Evolutionary conservation across 2,329 filamentous ascomycete genomes (phyloP).

Genomic region (Podosphaera leucotricha): DNA sequence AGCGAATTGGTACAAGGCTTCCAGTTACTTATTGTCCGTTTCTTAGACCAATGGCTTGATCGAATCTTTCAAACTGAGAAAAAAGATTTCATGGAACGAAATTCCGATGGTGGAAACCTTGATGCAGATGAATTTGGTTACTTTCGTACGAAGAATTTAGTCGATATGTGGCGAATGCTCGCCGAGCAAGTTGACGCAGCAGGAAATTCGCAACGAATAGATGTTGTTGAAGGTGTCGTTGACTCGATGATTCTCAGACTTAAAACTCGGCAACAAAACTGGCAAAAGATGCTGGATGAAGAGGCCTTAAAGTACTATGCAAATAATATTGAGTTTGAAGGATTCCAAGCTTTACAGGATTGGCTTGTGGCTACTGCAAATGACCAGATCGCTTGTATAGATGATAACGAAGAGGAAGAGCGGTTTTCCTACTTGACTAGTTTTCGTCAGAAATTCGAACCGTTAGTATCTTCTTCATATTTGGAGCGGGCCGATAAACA

Average conservation of each 20-base stretch:
- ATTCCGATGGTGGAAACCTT: conserved; percentile 48
- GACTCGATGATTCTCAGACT: conserved; percentile 87
- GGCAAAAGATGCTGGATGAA: conserved; percentile 72
- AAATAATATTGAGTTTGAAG: conserved; percentile 30
- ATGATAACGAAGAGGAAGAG: conserved; percentile 60
- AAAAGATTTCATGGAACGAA: conserved; percentile 57
- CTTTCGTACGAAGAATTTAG: conserved; percentile 74
- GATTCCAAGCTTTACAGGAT: conserved; percentile 65
- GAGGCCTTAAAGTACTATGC: conserved; percentile 54
- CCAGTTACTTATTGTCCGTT: conserved; percentile 81
- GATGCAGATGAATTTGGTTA: conserved; percentile 76
- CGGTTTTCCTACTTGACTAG: conserved; percentile 63
- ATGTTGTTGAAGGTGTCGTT: conserved; percentile 84
- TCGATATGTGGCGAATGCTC: conserved; percentile 95
- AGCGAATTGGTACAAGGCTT: conserved; percentile 82
- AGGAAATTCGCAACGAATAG: conserved; percentile 59
- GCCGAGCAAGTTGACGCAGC: conserved; percentile 77
- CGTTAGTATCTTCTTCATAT: conserved; percentile 60
- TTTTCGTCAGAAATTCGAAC: conserved; percentile 64
- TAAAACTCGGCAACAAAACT: conserved; percentile 57
- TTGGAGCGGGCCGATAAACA: conserved; percentile 51
- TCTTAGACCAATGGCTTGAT: conserved; percentile 94
- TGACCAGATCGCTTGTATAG: conserved; percentile 95
- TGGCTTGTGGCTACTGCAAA: conserved; percentile 95
- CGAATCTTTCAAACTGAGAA: conserved; percentile 67